Conservation (phyloP, 75 land plant species). For the Pseudotsuga menziesii region DNA sequence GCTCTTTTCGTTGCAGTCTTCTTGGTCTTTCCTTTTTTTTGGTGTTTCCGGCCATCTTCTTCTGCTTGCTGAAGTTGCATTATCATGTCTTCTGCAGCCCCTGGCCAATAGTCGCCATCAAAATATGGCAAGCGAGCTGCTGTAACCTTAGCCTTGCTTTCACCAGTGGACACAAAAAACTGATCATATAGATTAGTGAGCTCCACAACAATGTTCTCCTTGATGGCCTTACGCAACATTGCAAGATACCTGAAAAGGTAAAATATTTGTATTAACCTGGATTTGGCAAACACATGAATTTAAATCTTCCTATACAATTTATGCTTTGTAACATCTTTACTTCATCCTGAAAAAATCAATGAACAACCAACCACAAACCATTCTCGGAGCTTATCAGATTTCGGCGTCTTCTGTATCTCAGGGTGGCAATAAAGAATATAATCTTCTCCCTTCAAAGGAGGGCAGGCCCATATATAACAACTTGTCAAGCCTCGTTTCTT, state of each 20-base stretch:
- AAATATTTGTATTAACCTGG: no score
- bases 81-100: slow-evolving; percentile 51
- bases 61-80: slow-evolving; percentile 27
- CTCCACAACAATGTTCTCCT: slow-evolving; percentile 31
- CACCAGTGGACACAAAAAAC: slow-evolving; percentile 21
- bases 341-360: no score
- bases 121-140: slow-evolving; percentile 37
- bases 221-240: slow-evolving; percentile 30
- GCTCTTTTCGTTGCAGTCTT: slow-evolving; percentile 28
- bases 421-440: slow-evolving; percentile 78
- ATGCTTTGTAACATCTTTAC: no score
- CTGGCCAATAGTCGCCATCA: slow-evolving; percentile 55
- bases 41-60: slow-evolving; percentile 33
- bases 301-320: no score
- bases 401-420: slow-evolving; percentile 64
- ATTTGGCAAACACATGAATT: no score
- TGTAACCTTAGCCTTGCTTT: slow-evolving; percentile 32
- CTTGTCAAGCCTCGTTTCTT: slow-evolving; percentile 68
- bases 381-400: slow-evolving; percentile 58
- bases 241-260: slow-evolving; percentile 23
- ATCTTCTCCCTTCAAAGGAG: slow-evolving; percentile 74
- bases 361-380: slow-evolving; percentile 26
- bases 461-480: slow-evolving; percentile 82
- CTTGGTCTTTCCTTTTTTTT: slow-evolving; percentile 41
- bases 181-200: slow-evolving; percentile 35